These are phyloP conservation scores for Ogataea nitratoaversa DNA, from an alignment of 805 yeast genomes.

Conservation along the genomic window DNA sequence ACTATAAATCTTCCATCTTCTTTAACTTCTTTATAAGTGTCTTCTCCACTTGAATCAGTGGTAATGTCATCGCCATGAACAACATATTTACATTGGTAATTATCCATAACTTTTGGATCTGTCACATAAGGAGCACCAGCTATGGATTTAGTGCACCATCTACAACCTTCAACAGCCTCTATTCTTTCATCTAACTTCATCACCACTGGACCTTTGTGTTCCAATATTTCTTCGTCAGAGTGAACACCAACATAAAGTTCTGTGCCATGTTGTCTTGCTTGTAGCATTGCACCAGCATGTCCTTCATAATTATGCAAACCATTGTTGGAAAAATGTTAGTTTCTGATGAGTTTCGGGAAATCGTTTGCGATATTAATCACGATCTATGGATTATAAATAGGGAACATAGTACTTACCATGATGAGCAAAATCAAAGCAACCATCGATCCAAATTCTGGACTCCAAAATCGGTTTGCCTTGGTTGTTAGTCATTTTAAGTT, in stretches of 20 bases:
- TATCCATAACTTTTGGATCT: constrained; percentile 72
- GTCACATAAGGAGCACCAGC: constrained; percentile 92
- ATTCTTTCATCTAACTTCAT: constrained; percentile 79
- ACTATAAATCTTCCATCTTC: constrained; percentile 80
- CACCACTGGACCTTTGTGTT: constrained; percentile 91
- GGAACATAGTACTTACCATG: constrained; percentile 50
- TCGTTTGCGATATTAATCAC: too few species aligned
- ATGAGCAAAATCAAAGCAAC: constrained; percentile 96
- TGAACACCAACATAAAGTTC: constrained; percentile 86
- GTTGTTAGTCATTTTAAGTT: too few species aligned
- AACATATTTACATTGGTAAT: constrained; percentile 77
- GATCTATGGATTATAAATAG: background rate
- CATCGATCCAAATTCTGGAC: constrained; percentile 86
- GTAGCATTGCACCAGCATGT: constrained; percentile 95
- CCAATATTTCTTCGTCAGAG: constrained; percentile 78
- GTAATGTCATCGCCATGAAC: constrained; percentile 98
- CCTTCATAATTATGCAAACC: too few species aligned
- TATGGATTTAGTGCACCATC: constrained; percentile 76
- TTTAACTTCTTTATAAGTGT: constrained; percentile 82
- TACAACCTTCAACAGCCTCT: constrained; percentile 82
- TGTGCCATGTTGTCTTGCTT: constrained; percentile 79
- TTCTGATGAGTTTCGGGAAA: too few species aligned
- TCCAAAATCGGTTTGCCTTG: constrained; percentile 12
- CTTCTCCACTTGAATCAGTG: constrained; percentile 92
- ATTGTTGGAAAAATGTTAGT: too few species aligned